phyloP scores from a whole-genome alignment of 495 filamentous ascomycete genomes.

The Penicillium mononematosum region DNA sequence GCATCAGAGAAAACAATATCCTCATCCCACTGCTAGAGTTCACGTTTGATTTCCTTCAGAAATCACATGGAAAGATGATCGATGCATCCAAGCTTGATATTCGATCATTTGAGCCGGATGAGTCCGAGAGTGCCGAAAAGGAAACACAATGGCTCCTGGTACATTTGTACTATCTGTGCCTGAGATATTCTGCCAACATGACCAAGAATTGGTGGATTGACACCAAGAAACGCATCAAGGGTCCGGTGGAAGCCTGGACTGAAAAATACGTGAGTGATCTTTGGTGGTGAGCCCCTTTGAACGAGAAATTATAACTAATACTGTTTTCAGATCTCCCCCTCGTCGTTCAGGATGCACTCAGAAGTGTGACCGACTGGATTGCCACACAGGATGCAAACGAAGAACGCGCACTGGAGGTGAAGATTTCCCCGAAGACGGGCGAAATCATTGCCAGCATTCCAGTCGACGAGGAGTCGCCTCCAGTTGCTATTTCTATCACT shows the following conservation, averaged over 20 bases:
- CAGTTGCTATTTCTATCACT: constrained; percentile 72
- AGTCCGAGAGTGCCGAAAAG: constrained; percentile 58
- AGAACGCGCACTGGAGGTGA: constrained; percentile 69
- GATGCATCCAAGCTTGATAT: constrained; percentile 69
- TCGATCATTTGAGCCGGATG: constrained; percentile 60
- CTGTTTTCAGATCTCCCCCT: constrained; percentile 62
- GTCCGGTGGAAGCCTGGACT: constrained; percentile 76
- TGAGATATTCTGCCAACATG: constrained; percentile 71
- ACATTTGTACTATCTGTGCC: constrained; percentile 79
- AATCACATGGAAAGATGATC: constrained; percentile 63
- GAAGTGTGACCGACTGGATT: constrained; percentile 71
- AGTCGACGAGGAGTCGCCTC: constrained; percentile 80
- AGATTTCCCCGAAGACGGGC: constrained; percentile 62
- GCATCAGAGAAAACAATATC: constrained; percentile 71
- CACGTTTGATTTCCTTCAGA: constrained; percentile 77
- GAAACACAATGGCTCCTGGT: constrained; percentile 79
- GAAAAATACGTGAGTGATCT: constrained; percentile 60
- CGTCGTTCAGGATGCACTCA: constrained; percentile 68
- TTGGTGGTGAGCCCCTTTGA: no score
- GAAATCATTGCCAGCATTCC: constrained; percentile 81
- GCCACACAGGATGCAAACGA: constrained; percentile 53
- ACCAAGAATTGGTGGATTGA: constrained; percentile 88
- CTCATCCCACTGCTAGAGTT: constrained; percentile 70
- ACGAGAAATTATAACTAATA: constrained; percentile 9
- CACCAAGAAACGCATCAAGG: constrained; percentile 68